A percentile compares a stretch with the other conserved stretches of the same genome.
Evolutionary conservation across 2,329 filamentous ascomycete species (phyloP).

Genomic region (Diaporthe velutina): DNA sequence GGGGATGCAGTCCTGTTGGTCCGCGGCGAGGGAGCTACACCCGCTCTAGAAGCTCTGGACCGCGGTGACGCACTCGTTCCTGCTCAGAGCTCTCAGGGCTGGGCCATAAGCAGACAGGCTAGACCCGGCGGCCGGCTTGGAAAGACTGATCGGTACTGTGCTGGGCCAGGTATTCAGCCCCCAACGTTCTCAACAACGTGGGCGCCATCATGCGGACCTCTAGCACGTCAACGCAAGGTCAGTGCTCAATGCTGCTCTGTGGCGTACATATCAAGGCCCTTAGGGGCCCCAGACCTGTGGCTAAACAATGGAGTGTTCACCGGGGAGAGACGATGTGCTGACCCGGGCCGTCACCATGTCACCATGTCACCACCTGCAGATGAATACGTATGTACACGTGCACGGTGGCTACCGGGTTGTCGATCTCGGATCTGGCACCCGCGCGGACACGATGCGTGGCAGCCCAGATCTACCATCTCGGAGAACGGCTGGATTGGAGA

Average conservation of each 20-base stretch:
- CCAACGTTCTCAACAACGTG: neutral
- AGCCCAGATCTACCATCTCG: neutral
- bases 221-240: neutral
- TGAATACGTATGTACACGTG: neutral
- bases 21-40: neutral
- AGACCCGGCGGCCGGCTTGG: neutral
- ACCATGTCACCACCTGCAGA: neutral
- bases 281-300: neutral
- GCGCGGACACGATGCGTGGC: neutral
- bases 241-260: neutral
- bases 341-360: slow-evolving; percentile 8
- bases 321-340: neutral
- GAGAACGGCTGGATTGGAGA: neutral
- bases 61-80: neutral
- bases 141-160: neutral
- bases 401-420: neutral
- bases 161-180: neutral
- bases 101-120: neutral
- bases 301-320: slow-evolving; percentile 16
- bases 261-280: neutral
- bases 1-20: slow-evolving; percentile 22
- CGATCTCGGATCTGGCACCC: slow-evolving; percentile 24
- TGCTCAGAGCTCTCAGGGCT: neutral
- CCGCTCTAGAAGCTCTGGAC: neutral
- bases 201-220: neutral